Base-by-base conservation (phyloP, 345 rosid species). In the Eutrema yunnanense region DNA sequence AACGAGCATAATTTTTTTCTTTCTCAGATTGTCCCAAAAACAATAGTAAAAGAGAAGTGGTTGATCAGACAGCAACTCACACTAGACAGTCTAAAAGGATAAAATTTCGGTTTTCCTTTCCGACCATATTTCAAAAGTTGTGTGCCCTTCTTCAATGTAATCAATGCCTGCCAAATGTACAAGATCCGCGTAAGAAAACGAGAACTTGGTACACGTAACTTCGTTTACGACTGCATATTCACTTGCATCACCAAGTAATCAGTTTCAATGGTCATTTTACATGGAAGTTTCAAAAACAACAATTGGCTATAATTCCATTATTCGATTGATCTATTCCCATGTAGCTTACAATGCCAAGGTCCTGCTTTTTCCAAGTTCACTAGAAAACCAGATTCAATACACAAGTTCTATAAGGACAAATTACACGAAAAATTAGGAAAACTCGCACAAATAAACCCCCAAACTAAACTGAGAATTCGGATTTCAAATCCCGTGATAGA, bases 111-210 rank as follows among this genome's bases (percentile, higher is more conserved):
- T 80, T 87, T 94, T 78, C 96, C 98, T 80, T 94, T 88, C 10
- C 92, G 93, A 82, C 96, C 96, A 86, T 88, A 89, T 80, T 92
- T 95, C 78, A 90, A 81, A 75, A 95, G 90, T 56, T 88, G 96
- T 79, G 92, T 81, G 51, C 99, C 99, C 81, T 86, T 91, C 87
- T 92, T 92, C 85, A 95, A 81, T 79, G 93, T 83, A 70, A 84
- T 84, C 74, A 92, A 78, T 71, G 87, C 88, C 99, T 95, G 85
- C 77, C 81, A 79, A 79, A 78, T 10, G 44, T 14, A 37, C 59
- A 57, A 52, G 46, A 65, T 50, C 16, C 13, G 9, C 44, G 2
- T 53, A 6, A 62, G 29, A 22, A 16, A 29, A 55, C 8, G 36
- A 64, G 34, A 73, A 33, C 29, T 8, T 41, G 26, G 49, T 51